Base-by-base conservation (phyloP, 192 early-diverging fungal species). In the Gonapodya sp. region DNA sequence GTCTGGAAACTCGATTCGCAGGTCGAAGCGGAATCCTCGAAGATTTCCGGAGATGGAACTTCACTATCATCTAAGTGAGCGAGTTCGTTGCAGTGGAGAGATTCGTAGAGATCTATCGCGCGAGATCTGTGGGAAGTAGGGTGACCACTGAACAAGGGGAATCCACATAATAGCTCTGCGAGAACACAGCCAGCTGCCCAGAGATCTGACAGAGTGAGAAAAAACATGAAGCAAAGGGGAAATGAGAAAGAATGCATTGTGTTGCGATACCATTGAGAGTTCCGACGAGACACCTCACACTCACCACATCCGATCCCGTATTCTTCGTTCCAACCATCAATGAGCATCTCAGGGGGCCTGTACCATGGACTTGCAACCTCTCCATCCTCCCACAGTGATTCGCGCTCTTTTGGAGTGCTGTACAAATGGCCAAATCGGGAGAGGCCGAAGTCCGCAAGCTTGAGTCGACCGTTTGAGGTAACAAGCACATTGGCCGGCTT, bases 371-470 rank as follows among this genome's bases (percentile, higher is more conserved):
- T 64, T 64, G 46, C 46, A 8, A 64, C 46, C 24, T 64, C 46
- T 64, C 46, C 46, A 24, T 64, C 46, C 24, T 64, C 46, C 46
- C 46, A 64, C 46, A 64, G 46, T 24, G 46, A 64, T 24, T 64
- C 46, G 46, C 46, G 46, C 46, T 64, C 46, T 24, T 64, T 64
- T 8, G 46, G 46, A 64, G 8, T 16, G 46, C 8, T 24, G 24
- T 16, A 24, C 8, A 64, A 24, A 24, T 64, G 46, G 8, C 46
- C 46, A 64, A 16, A 64, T 16, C 46, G 46, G 8, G 46, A 64
- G 75, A 77, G 75, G 75, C 75, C 75, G 34, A 77, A 77, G 31
- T 77, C 75, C 18, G 18, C 75, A 33, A 77, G 18, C 75, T 77
- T 77, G 30, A 77, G 75, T 2, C 34, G 18, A 14, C 75, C 18